A percentile compares a stretch with the other conserved stretches of the same genome.
These are phyloP conservation scores for Chalaropsis ovoidea DNA, from an alignment of 2,329 filamentous ascomycete species.

Conservation along the genomic window DNA sequence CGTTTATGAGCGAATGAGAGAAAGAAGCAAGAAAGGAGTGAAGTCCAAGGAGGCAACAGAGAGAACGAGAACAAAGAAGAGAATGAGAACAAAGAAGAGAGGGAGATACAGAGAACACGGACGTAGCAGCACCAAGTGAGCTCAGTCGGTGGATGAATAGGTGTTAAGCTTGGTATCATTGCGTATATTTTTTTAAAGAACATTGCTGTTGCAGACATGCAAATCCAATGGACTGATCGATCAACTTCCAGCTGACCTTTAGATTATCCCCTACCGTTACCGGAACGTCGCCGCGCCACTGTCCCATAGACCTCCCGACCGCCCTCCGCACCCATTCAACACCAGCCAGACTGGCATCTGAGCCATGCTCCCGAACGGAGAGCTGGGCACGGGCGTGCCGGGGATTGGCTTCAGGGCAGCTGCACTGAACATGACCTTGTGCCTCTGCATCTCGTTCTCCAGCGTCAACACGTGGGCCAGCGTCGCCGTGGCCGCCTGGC, in stretches of 20 bases:
- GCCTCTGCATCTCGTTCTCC: neutral
- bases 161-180: slow-evolving; percentile 7
- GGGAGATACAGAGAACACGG: neutral
- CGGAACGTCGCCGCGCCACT: neutral
- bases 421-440: neutral
- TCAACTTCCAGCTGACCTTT: neutral
- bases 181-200: slow-evolving; percentile 1
- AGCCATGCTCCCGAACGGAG: slow-evolving; percentile 9
- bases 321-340: slow-evolving; percentile 7
- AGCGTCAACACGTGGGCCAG: neutral
- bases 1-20: slow-evolving; percentile 28
- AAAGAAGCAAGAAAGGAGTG: neutral
- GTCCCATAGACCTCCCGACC: slow-evolving; percentile 12
- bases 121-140: neutral
- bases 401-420: neutral
- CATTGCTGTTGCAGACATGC: neutral
- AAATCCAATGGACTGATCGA: neutral
- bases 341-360: slow-evolving; percentile 9
- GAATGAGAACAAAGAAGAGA: neutral
- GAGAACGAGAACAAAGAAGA: neutral
- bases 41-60: neutral
- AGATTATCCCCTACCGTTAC: neutral
- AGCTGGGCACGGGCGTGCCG: neutral
- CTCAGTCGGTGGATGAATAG: neutral
- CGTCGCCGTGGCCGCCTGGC: neutral